Evolutionary conservation across 2,329 filamentous ascomycete genomes (phyloP).

Genomic region (Trichophyton simii): DNA sequence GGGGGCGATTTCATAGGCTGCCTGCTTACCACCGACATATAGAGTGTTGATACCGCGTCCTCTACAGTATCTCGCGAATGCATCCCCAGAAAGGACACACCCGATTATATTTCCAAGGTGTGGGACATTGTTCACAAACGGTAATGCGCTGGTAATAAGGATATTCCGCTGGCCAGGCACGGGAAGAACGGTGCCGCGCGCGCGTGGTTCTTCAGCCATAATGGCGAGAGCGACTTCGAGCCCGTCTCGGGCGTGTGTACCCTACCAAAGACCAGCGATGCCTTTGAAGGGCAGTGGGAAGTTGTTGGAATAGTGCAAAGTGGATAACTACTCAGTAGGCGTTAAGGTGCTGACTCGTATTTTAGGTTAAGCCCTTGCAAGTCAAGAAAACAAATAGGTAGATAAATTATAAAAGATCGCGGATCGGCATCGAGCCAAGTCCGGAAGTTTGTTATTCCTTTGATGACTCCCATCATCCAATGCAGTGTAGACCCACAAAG

Average conservation of each 20-base stretch:
- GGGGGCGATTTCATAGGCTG: background rate
- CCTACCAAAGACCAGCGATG: no score
- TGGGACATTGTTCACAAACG: slow-evolving; percentile 46
- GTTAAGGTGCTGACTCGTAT: no score
- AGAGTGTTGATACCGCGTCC: slow-evolving; percentile 40
- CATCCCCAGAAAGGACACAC: slow-evolving; percentile 41
- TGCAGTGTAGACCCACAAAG: no score
- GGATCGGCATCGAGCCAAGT: no score
- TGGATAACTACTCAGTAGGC: no score
- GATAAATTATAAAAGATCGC: no score
- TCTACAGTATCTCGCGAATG: slow-evolving; percentile 38
- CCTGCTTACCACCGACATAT: slow-evolving; percentile 36
- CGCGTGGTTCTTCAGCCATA: background rate
- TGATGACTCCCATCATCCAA: no score
- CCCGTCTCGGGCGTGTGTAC: background rate
- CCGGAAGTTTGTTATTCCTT: no score
- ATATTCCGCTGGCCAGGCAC: slow-evolving; percentile 27
- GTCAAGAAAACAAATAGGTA: no score
- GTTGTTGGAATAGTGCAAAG: no score
- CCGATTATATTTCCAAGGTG: slow-evolving; percentile 42
- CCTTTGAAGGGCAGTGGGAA: no score
- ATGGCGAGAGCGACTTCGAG: background rate
- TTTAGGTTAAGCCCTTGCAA: no score
- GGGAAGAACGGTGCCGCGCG: background rate
- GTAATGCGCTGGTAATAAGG: slow-evolving; percentile 44